Conservation (phyloP, 192 early-diverging fungal species). For the Backusella parvicylindrica region DNA sequence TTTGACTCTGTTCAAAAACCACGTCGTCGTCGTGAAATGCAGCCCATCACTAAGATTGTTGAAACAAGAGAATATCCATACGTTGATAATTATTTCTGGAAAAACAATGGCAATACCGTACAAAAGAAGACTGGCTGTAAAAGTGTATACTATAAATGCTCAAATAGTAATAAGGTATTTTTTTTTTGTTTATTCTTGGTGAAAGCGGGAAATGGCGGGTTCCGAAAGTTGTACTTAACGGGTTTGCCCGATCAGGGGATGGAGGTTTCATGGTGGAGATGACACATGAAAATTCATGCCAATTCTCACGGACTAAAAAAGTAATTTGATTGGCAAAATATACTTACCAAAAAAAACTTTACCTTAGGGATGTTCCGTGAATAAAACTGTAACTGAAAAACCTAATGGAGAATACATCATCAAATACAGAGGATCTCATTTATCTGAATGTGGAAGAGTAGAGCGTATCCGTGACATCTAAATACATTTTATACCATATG, state of each 20-base stretch:
- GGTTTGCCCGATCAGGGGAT: slow-evolving; percentile 10
- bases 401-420: slow-evolving; percentile 50
- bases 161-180: slow-evolving; percentile 50
- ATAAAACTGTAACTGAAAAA: slow-evolving; percentile 56
- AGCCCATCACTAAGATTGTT: slow-evolving; percentile 55
- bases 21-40: slow-evolving; percentile 57
- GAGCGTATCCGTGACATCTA: slow-evolving; percentile 24
- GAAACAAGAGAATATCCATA: slow-evolving; percentile 49
- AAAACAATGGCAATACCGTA: slow-evolving; percentile 58
- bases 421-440: slow-evolving; percentile 52
- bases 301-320: slow-evolving; percentile 8
- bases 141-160: slow-evolving; percentile 61
- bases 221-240: not conserved
- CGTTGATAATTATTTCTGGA: slow-evolving; percentile 52
- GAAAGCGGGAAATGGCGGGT: slow-evolving; percentile 20
- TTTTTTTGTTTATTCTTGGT: not conserved
- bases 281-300: slow-evolving; percentile 24
- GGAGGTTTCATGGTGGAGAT: not conserved
- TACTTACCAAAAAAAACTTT: not conserved
- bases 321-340: not conserved
- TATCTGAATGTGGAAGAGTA: slow-evolving; percentile 47
- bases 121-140: slow-evolving; percentile 56
- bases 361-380: slow-evolving; percentile 38
- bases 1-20: slow-evolving; percentile 17
- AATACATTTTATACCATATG: not conserved